Evolutionary conservation across 805 yeast species (phyloP).

Genomic region (Diddensiella santjacobensis): DNA sequence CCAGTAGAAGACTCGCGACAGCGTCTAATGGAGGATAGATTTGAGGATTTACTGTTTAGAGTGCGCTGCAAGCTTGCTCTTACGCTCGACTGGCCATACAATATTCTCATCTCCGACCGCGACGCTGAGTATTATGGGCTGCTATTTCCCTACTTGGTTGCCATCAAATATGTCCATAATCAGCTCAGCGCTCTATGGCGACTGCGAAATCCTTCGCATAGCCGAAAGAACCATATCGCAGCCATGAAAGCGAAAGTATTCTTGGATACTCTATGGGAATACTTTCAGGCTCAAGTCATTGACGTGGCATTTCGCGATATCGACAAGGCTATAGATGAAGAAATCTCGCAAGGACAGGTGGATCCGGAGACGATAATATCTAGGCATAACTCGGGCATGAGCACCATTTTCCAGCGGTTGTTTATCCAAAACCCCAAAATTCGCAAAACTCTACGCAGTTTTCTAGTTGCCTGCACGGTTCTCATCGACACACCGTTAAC

Average conservation of each 20-base stretch:
- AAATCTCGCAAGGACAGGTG: slow-evolving; percentile 5
- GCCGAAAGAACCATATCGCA: slow-evolving; percentile 5
- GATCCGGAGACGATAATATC: slow-evolving; percentile 14
- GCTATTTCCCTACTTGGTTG: slow-evolving; percentile 14
- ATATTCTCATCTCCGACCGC: slow-evolving; percentile 15
- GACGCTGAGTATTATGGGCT: slow-evolving; percentile 10
- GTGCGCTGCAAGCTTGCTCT: slow-evolving; percentile 15
- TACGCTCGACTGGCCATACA: slow-evolving; percentile 25
- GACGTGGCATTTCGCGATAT: slow-evolving; percentile 14
- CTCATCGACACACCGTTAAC: not conserved
- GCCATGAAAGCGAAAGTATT: slow-evolving; percentile 14
- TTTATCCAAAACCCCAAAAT: slow-evolving; percentile 13
- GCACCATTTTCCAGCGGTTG: slow-evolving; percentile 6
- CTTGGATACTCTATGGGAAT: slow-evolving; percentile 21
- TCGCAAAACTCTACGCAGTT: slow-evolving; percentile 9
- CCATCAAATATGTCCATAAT: slow-evolving; percentile 5
- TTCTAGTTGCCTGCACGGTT: slow-evolving; percentile 3
- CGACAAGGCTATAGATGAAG: slow-evolving; percentile 5
- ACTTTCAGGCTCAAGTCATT: slow-evolving; percentile 16
- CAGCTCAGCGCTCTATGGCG: slow-evolving; percentile 13
- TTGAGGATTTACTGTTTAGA: slow-evolving; percentile 21
- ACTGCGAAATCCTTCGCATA: too few species aligned
- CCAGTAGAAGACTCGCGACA: slow-evolving; percentile 7
- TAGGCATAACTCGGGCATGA: slow-evolving; percentile 6
- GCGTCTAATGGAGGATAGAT: slow-evolving; percentile 7